Base-by-base conservation (phyloP, 176 grass and related monocot species). In the Phragmites australis region DNA sequence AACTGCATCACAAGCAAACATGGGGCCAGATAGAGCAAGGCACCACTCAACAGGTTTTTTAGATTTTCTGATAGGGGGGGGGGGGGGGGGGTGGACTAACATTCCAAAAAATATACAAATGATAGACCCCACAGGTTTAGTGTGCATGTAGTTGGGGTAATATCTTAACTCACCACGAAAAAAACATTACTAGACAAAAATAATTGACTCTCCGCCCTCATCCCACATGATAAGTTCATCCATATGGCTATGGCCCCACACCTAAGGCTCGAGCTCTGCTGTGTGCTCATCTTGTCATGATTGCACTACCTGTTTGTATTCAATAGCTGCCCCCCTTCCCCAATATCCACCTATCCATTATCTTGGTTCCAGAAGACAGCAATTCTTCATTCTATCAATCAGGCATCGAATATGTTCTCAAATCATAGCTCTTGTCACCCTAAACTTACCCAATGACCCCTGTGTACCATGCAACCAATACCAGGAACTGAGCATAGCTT, bases 1-100 rank as follows among this genome's bases (percentile, higher is more conserved):
- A 81, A 58, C 37, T 50, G 60, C 40, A 48, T 18, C 10, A 67
- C n/a, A 29, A 50, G 50, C 42, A 68, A 59, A 50, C 19, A 81
- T 49, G 29, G 31, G 48, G 12, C 21, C 27, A 1, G 46, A 79
- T 46, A 31, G 19, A 64, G 68, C 14, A 63, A 80, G 76, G 46
- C 27, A 56, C 68, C 56, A 47, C 21, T 44, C 47, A 23, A 55
- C 27, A 74, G n/a, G 37, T 68, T 77, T 47, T 72, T 21, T 6
- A 79, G 1, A 65, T 65, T 37, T 37, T 25, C 71, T 56, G 53
- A 63, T 11, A 13, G 18, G 54, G 8, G 44, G 52, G 63, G 18
- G 25, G 9, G 16, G 15, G 57, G n/a, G n/a, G n/a, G n/a, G n/a
- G n/a, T n/a, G 4, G 14, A 41, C 60, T 63, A 37, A 9, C 16